A percentile compares a stretch with the other conserved stretches of the same genome.
phyloP scores from a whole-genome alignment of 306 rosid genomes.

The Castanopsis chinensis region DNA sequence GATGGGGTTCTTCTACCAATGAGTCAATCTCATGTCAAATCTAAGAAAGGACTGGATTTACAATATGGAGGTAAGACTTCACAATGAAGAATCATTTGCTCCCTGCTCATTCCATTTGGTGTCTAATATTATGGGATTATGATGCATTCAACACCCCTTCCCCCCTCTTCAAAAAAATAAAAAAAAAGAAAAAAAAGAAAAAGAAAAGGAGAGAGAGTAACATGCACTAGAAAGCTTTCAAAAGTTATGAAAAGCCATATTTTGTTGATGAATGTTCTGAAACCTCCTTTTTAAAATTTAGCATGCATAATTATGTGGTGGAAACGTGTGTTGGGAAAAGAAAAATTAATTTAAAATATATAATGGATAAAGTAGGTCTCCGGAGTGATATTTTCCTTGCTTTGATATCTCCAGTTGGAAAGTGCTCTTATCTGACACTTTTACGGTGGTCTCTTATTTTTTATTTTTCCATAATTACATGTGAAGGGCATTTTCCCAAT shows the following conservation, averaged over 20 bases:
- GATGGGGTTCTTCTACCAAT: conserved; percentile 85
- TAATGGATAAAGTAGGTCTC: neutral
- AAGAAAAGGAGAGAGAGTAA: no score
- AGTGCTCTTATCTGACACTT: neutral
- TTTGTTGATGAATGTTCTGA: no score
- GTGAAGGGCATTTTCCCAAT: conserved; percentile 5
- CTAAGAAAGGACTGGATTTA: conserved; percentile 53
- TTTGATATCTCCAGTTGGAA: neutral
- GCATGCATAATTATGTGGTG: no score
- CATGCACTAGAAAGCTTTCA: no score
- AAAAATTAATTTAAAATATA: neutral
- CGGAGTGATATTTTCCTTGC: neutral
- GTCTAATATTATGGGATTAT: neutral
- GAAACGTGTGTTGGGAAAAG: no score
- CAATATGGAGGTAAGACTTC: conserved; percentile 52
- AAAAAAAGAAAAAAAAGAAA: neutral
- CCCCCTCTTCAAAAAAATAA: neutral
- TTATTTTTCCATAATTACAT: neutral
- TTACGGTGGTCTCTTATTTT: neutral
- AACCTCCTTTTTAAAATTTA: no score
- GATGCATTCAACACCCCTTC: neutral
- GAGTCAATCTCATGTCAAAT: conserved; percentile 50
- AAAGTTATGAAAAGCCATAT: no score
- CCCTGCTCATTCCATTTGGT: neutral
- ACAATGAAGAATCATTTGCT: neutral